A percentile compares a stretch with the other conserved stretches of the same genome.
phyloP scores from a whole-genome alignment of 2,329 filamentous ascomycete species.

The Diaporthe batatas region DNA sequence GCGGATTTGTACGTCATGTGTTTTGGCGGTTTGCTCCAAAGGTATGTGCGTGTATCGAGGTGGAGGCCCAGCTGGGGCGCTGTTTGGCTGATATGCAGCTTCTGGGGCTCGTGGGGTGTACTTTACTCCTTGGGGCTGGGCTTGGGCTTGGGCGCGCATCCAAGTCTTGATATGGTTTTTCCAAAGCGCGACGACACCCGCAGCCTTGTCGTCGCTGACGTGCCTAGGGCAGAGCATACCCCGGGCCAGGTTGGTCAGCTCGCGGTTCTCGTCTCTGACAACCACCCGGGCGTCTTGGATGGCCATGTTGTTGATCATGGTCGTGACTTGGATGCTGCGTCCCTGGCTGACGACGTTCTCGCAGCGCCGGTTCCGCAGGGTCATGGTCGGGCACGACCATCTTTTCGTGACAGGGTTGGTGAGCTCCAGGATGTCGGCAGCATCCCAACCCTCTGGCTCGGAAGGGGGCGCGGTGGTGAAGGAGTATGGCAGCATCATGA shows the following conservation, averaged over 20 bases:
- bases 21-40: neutral
- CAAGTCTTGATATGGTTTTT: neutral
- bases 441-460: slow-evolving; percentile 5
- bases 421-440: neutral
- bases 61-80: neutral
- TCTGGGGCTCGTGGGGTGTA: neutral
- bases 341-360: slow-evolving; percentile 6
- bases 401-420: neutral
- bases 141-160: neutral
- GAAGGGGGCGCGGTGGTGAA: neutral
- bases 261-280: neutral
- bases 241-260: neutral
- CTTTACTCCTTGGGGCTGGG: too few species aligned
- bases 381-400: slow-evolving; percentile 8
- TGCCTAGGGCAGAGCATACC: neutral
- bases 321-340: neutral
- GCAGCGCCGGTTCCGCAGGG: neutral
- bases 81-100: neutral
- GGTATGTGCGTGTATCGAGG: too few species aligned
- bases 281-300: neutral
- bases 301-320: neutral
- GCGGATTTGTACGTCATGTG: too few species aligned
- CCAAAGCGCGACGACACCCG: neutral
- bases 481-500: neutral
- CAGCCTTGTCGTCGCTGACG: neutral